Evolutionary conservation across 2,329 filamentous ascomycete species (phyloP).

Genomic region (Nemania serpens): DNA sequence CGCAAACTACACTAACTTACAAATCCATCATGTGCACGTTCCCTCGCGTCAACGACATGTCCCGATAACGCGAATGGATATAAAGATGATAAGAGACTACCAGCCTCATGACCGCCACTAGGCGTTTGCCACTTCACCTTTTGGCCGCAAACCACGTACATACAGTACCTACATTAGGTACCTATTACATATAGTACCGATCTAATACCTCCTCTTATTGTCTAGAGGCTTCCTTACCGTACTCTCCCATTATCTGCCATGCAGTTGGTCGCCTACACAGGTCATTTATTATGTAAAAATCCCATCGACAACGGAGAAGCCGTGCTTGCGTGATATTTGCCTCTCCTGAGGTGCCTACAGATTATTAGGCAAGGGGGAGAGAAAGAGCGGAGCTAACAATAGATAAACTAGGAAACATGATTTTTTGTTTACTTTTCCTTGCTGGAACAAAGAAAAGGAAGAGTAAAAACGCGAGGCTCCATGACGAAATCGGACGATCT

Average conservation of each 20-base stretch:
- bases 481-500: constrained; percentile 1
- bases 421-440: not conserved
- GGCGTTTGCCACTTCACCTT: constrained; percentile 10
- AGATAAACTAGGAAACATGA: too few species aligned
- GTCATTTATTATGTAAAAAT: too few species aligned
- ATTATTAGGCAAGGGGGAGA: not conserved
- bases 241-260: too few species aligned
- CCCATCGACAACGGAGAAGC: too few species aligned
- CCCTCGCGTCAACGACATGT: not conserved
- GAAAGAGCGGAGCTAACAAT: too few species aligned
- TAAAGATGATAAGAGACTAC: not conserved
- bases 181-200: not conserved
- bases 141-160: constrained; percentile 7
- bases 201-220: not conserved
- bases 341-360: not conserved
- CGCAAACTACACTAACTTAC: too few species aligned
- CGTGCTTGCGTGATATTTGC: too few species aligned
- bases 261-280: too few species aligned
- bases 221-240: not conserved
- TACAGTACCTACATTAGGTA: not conserved
- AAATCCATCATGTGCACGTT: not conserved
- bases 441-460: not conserved
- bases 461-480: not conserved
- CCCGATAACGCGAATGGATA: not conserved
- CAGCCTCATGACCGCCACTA: constrained; percentile 16